phyloP scores from a whole-genome alignment of 352 stramenopile species.

The Pythium rhizo-oryzae region DNA sequence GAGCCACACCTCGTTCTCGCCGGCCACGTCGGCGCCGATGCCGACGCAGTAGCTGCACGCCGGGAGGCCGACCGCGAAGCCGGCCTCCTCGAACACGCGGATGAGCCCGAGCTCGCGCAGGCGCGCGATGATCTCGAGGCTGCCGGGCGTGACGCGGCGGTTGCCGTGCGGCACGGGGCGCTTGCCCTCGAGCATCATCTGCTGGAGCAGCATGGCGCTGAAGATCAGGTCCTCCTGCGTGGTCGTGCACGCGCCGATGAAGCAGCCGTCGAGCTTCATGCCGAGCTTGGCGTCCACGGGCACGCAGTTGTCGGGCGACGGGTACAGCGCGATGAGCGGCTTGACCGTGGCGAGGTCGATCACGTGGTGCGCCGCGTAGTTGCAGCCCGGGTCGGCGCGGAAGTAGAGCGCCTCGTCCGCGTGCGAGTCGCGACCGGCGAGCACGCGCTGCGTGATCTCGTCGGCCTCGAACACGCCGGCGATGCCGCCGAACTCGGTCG shows the following conservation, averaged over 20 bases:
- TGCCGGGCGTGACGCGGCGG: slow-evolving; percentile 74
- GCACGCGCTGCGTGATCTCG: slow-evolving; percentile 67
- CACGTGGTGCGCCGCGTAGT: slow-evolving; percentile 73
- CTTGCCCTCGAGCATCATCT: slow-evolving; percentile 71
- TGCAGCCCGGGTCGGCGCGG: slow-evolving; percentile 60
- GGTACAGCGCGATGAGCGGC: slow-evolving; percentile 73
- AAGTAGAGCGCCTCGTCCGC: slow-evolving; percentile 79
- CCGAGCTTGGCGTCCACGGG: slow-evolving; percentile 64
- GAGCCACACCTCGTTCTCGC: slow-evolving; percentile 77
- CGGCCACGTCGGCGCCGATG: slow-evolving; percentile 78
- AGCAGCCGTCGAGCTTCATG: slow-evolving; percentile 82
- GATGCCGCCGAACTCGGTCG: slow-evolving; percentile 81
- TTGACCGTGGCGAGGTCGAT: slow-evolving; percentile 67
- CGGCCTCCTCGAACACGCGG: slow-evolving; percentile 76
- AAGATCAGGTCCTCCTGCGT: slow-evolving; percentile 85
- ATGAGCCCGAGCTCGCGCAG: slow-evolving; percentile 69
- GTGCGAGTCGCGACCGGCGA: slow-evolving; percentile 55
- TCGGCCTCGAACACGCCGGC: slow-evolving; percentile 82
- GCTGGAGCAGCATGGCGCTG: slow-evolving; percentile 70
- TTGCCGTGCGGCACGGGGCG: slow-evolving; percentile 47
- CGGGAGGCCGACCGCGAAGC: slow-evolving; percentile 77
- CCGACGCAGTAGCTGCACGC: slow-evolving; percentile 84
- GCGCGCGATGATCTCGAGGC: slow-evolving; percentile 70
- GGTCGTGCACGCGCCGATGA: slow-evolving; percentile 83
- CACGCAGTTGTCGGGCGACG: slow-evolving; percentile 83